Evolutionary conservation across 768 basidiomycete genomes (phyloP), one percentile per base, ranked within the genome.

Genomic region (Flagelloscypha sp.): DNA sequence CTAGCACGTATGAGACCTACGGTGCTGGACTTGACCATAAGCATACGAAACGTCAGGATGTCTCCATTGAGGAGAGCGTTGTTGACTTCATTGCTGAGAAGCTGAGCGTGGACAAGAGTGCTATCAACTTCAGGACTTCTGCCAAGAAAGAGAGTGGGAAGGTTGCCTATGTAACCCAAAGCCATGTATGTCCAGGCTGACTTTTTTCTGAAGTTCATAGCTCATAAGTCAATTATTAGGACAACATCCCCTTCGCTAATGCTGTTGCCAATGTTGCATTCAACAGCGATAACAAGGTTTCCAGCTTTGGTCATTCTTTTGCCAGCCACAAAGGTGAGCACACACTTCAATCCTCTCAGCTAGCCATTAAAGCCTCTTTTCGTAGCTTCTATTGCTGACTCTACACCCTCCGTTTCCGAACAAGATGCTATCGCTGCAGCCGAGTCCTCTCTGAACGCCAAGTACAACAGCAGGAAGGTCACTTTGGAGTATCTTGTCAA

Each of bases 401-500:
- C 64, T 2, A 60, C 43, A 2, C 67, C 69, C 1, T 43, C 60
- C 6, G 28, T 72, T 23, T 42, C 62, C 11, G 21, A 59, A 10
- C 46, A 54, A 3, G 47, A 52, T 9, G 64, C 62, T 4, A 62
- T 69, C 35, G 29, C 54, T 3, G 52, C 48, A 12, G 63, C 65
- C 2, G 66, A 70, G 44, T 33, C 47, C 17, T 43, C 52, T 3
- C 53, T 72, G 0, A 49, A 47, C 11, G 68, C 64, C 3, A 62
- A 53, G 10, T 66, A 53, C 54, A 70, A 70, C 46, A 48, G 54
- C 24, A 54, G 56, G 24, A 58, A 62, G 0, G 40, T 63, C 1
- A 53, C 58, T 2, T 36, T 68, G 19, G 62, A 70, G 45, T 72
- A 61, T 49, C 48, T 69, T 30, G 60, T 52, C 23, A 56, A 55